phyloP scores from a whole-genome alignment of 495 filamentous ascomycete genomes.

The Trichodelitschia bisporula region DNA sequence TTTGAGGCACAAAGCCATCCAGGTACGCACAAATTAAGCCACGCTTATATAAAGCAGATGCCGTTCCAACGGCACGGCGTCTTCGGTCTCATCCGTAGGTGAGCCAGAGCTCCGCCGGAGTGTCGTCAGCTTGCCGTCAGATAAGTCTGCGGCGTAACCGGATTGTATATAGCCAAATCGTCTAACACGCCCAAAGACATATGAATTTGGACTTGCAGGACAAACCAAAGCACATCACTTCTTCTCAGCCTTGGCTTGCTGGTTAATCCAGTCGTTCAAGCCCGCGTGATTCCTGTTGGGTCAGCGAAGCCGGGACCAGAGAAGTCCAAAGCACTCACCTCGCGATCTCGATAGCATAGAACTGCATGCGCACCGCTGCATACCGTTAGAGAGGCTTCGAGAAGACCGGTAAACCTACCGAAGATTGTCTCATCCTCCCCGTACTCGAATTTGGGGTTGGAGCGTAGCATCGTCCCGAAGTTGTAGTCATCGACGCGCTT shows the following conservation, averaged over 20 bases:
- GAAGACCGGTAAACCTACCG: slow-evolving; percentile 21
- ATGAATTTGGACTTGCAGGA: too few species aligned
- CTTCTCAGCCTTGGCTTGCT: slow-evolving; percentile 41
- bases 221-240: too few species aligned
- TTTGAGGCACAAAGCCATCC: too few species aligned
- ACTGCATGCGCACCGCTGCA: slow-evolving; percentile 74
- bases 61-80: too few species aligned
- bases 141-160: too few species aligned
- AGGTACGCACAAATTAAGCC: too few species aligned
- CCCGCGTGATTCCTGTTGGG: slow-evolving; percentile 47
- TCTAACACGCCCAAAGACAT: too few species aligned
- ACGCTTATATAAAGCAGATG: too few species aligned
- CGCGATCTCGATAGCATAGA: slow-evolving; percentile 91
- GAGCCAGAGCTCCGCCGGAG: too few species aligned
- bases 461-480: slow-evolving; percentile 80
- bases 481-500: slow-evolving; percentile 88
- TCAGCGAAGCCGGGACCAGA: slow-evolving; percentile 1
- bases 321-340: slow-evolving; percentile 23
- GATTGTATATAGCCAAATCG: too few species aligned
- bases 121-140: too few species aligned
- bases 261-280: slow-evolving; percentile 91
- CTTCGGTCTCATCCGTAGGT: too few species aligned
- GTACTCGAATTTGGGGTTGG: slow-evolving; percentile 60
- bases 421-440: slow-evolving; percentile 81
- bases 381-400: slow-evolving; percentile 1